Conservation (phyloP, 192 early-diverging fungal genomes). For the Pecoramyces ruminantium region DNA sequence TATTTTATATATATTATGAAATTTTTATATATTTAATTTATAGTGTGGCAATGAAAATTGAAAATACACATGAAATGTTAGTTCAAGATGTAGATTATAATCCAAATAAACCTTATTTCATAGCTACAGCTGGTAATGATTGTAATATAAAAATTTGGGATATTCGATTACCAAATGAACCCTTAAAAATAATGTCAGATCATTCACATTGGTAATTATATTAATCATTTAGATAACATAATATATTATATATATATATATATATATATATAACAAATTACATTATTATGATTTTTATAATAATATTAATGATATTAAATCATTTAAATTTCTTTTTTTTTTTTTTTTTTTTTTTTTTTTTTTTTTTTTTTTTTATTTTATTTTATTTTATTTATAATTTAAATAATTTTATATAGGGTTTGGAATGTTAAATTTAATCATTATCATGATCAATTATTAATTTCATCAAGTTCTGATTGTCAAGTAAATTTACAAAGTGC, state of each 20-base stretch:
- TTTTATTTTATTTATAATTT: too few relatives aligned
- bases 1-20: too few relatives aligned
- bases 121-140: constrained; percentile 80
- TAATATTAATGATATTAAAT: too few relatives aligned
- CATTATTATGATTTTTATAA: not conserved
- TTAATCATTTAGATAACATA: not conserved
- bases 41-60: constrained; percentile 25
- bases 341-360: too few relatives aligned
- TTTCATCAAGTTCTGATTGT: constrained; percentile 71
- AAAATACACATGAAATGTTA: constrained; percentile 52
- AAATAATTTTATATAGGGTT: constrained; percentile 41
- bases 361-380: not conserved
- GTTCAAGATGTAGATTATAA: constrained; percentile 70
- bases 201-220: constrained; percentile 68
- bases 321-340: too few relatives aligned
- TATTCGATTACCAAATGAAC: constrained; percentile 24
- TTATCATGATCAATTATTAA: constrained; percentile 81
- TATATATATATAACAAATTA: too few relatives aligned
- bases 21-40: too few relatives aligned
- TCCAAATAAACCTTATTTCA: constrained; percentile 63
- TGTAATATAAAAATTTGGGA: constrained; percentile 82
- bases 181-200: constrained; percentile 49
- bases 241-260: not conserved
- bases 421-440: constrained; percentile 71
- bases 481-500: constrained; percentile 73